phyloP scores from a whole-genome alignment of 345 rosid species.

The Erodium maritimum region DNA sequence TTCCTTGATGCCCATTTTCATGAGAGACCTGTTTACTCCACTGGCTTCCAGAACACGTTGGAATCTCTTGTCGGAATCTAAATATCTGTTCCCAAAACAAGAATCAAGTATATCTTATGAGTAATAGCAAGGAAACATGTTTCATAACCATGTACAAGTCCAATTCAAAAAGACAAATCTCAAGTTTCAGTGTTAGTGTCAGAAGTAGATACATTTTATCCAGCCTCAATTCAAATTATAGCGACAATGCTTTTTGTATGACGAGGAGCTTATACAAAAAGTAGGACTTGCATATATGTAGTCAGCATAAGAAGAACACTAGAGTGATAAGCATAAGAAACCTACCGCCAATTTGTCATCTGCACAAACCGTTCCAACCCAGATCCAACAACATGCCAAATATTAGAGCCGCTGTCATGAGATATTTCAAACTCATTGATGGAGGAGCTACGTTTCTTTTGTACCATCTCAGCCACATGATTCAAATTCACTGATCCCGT shows the following conservation, averaged over 20 bases:
- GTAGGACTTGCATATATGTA: too few species aligned
- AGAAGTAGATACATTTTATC: too few species aligned
- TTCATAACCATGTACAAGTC: too few species aligned
- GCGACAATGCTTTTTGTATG: too few species aligned
- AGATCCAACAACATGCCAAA: constrained; percentile 74
- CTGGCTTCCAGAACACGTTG: constrained; percentile 87
- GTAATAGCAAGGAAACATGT: too few species aligned
- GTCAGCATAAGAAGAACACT: background rate
- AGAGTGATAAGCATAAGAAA: background rate
- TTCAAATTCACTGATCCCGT: constrained; percentile 34
- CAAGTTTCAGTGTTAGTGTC: too few species aligned
- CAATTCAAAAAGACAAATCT: too few species aligned
- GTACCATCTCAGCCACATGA: constrained; percentile 68
- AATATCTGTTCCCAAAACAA: constrained; percentile 39
- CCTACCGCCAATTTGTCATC: constrained; percentile 95
- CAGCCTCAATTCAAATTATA: too few species aligned
- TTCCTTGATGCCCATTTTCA: constrained; percentile 80
- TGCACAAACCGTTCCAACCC: constrained; percentile 86
- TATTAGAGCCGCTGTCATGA: constrained; percentile 39
- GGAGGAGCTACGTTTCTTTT: constrained; percentile 50
- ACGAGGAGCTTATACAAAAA: too few species aligned
- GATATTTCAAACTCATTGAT: constrained; percentile 72
- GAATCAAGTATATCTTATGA: constrained; percentile 4
- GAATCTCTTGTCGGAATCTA: constrained; percentile 78
- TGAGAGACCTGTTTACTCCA: constrained; percentile 62